Evolutionary conservation across 129 eudicot genomes (phyloP), one percentile per base, ranked within the genome.

Genomic region (Glebionis coronaria): DNA sequence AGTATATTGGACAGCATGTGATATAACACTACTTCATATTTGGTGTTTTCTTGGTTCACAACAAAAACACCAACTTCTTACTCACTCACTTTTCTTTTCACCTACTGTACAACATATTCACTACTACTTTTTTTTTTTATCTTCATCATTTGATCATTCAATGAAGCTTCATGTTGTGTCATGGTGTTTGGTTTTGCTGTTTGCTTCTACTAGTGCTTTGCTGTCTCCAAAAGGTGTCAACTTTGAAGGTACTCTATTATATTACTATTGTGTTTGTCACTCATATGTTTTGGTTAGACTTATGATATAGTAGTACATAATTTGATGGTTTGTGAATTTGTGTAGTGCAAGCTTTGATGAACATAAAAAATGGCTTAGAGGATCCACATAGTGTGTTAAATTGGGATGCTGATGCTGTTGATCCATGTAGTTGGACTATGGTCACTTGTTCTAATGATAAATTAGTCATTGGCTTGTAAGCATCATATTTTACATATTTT

Each of bases 171-270:
- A 59, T 19, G 29, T 28, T 74, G 35, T 67, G 61, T 67, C 83
- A 15, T 78, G 61, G 68, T 82, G 18, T 72, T 44, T 83, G n/a
- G 70, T 49, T 70, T 47, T 91, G 12, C 65, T 90, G 20, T 75
- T 91, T 55, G 53, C 61, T 70, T 78, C 78, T 77, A 72, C 79
- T 25, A 25, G 19, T 83, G 75, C 85, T 76, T 50, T 79, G 90
- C 97, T 91, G 71, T 73, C 97, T 18, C 86, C 97, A 16, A 83
- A 81, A 71, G 97, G 97, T 73, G 91, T 90, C 84, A 90, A 90
- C 81, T 83, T 50, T 69, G 97, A 90, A 90, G 97, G 97, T 61
- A 61, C 27, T 35, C 42, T 35, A 35, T 35, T 35, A n/a, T n/a
- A n/a, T n/a, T n/a, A n/a, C n/a, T n/a, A 35, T 35, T 35, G 7